Evolutionary conservation across 2,329 filamentous ascomycete species (phyloP).

Genomic region (Penicillium sp.): DNA sequence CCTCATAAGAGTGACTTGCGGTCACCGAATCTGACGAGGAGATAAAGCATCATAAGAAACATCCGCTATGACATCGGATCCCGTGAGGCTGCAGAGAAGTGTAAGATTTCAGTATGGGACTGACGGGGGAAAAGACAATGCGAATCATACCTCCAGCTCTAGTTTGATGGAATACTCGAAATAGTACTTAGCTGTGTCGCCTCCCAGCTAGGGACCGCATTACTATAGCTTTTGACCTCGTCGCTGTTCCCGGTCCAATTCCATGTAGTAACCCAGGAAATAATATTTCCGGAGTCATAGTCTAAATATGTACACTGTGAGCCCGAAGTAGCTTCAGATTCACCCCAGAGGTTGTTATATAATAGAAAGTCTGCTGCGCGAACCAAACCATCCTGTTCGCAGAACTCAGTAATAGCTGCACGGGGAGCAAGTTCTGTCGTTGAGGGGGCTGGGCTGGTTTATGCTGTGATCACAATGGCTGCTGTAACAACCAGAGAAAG

Average conservation of each 20-base stretch:
- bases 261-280: conserved; percentile 46
- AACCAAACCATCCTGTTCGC: conserved; percentile 37
- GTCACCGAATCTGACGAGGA: conserved; percentile 51
- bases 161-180: conserved; percentile 36
- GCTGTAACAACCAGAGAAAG: no score
- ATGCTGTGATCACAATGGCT: no score
- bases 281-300: conserved; percentile 27
- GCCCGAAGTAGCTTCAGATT: conserved; percentile 31
- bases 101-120: neutral
- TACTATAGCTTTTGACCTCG: conserved; percentile 47
- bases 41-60: conserved; percentile 55
- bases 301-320: conserved; percentile 43
- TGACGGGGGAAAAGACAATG: no score
- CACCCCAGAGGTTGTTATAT: conserved; percentile 53
- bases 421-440: no score
- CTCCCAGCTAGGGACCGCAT: conserved; percentile 24
- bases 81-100: conserved; percentile 40
- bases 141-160: conserved; percentile 30
- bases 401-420: conserved; percentile 23
- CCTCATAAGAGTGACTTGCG: conserved; percentile 51
- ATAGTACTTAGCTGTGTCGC: conserved; percentile 19
- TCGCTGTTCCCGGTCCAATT: conserved; percentile 38
- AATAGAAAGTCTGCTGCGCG: conserved; percentile 37
- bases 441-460: no score
- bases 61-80: conserved; percentile 50